Percentiles rank a stretch among this genome's conserved stretches.
Evolutionary conservation across 2,329 filamentous ascomycete genomes (phyloP).

Genomic region (Zasmidium cellare): DNA sequence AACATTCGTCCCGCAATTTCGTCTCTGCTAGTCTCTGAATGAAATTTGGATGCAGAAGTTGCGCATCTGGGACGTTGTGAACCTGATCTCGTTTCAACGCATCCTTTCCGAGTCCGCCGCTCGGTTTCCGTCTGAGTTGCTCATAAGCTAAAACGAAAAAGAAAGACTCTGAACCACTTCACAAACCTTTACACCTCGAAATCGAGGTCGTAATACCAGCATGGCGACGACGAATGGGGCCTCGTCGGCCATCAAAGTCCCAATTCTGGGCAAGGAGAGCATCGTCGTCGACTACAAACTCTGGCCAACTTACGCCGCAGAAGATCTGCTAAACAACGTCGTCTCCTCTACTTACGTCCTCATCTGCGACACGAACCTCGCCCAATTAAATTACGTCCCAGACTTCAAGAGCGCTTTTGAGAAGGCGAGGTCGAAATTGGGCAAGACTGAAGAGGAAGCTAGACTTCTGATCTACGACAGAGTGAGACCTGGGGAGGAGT

Average conservation of each 20-base stretch:
- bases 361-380: slow-evolving; percentile 93
- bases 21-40: not conserved
- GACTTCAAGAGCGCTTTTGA: slow-evolving; percentile 69
- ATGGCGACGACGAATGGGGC: slow-evolving; percentile 27
- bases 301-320: slow-evolving; percentile 77
- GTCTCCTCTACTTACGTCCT: slow-evolving; percentile 90
- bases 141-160: slow-evolving; percentile 27
- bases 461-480: slow-evolving; percentile 83
- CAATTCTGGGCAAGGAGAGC: slow-evolving; percentile 82
- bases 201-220: not conserved
- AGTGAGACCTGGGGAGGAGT: slow-evolving; percentile 88
- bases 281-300: slow-evolving; percentile 92
- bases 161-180: not conserved
- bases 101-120: slow-evolving; percentile 27
- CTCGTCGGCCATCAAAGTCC: slow-evolving; percentile 60
- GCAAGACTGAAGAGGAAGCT: slow-evolving; percentile 46
- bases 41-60: slow-evolving; percentile 30
- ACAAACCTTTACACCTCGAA: not conserved
- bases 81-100: slow-evolving; percentile 27
- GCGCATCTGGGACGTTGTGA: slow-evolving; percentile 31
- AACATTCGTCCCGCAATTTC: slow-evolving; percentile 2
- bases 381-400: slow-evolving; percentile 71
- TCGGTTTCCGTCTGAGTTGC: slow-evolving; percentile 26
- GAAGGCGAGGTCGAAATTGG: slow-evolving; percentile 36
- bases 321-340: slow-evolving; percentile 76